These are phyloP conservation scores for Phytophthora cactorum DNA, from an alignment of 352 stramenopile species.

Conservation along the genomic window DNA sequence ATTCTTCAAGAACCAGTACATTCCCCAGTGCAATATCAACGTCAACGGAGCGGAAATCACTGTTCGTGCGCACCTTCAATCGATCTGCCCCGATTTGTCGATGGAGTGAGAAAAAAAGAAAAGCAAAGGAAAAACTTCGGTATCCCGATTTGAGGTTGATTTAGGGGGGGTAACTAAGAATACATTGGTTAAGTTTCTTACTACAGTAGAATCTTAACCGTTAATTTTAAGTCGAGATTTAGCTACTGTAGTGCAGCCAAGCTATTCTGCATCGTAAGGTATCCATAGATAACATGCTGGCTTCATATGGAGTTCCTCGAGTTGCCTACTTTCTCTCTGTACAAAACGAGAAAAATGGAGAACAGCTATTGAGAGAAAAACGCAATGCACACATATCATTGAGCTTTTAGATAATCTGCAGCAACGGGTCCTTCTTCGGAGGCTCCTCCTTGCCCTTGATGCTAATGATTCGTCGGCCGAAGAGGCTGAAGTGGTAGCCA, in stretches of 20 bases:
- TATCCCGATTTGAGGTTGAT: no score
- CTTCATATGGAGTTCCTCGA: no score
- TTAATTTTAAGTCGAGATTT: neutral
- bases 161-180: neutral
- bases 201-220: no score
- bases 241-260: neutral
- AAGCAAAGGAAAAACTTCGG: no score
- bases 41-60: neutral
- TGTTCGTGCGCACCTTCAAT: neutral
- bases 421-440: constrained; percentile 34
- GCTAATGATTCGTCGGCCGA: constrained; percentile 59
- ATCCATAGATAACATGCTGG: no score
- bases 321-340: no score
- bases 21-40: neutral
- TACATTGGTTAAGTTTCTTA: neutral
- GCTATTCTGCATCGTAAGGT: neutral
- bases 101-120: no score
- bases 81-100: neutral
- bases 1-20: neutral
- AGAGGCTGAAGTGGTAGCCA: constrained; percentile 74
- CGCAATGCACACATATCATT: neutral
- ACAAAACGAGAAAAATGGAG: no score
- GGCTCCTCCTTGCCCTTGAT: constrained; percentile 53
- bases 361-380: no score
- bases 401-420: constrained; percentile 22